These are phyloP conservation scores for Tuber umbilicatum DNA, from an alignment of 495 filamentous ascomycete species.

Conservation along the genomic window DNA sequence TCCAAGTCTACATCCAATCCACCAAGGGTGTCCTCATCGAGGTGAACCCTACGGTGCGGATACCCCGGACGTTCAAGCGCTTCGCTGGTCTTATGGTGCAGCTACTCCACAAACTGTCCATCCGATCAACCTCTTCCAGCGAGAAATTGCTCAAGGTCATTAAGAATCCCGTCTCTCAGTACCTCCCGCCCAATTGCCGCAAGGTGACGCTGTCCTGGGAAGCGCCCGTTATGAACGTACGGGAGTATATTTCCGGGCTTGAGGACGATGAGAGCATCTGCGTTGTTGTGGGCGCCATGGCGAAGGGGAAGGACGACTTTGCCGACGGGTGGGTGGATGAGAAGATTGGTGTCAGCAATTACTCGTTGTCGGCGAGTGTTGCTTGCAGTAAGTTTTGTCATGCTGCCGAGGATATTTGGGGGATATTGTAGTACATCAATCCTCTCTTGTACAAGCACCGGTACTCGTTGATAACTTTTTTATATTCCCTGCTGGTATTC, in stretches of 20 bases:
- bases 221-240: constrained; percentile 72
- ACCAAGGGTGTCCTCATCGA: constrained; percentile 95
- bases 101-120: constrained; percentile 90
- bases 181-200: constrained; percentile 91
- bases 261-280: constrained; percentile 82
- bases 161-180: constrained; percentile 93
- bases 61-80: constrained; percentile 96
- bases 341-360: constrained; percentile 96
- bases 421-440: constrained; percentile 59
- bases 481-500: neutral
- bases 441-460: neutral
- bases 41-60: constrained; percentile 92
- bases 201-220: constrained; percentile 96
- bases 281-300: constrained; percentile 97
- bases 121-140: constrained; percentile 88
- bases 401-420: constrained; percentile 93
- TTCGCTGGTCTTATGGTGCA: constrained; percentile 98
- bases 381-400: constrained; percentile 99
- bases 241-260: constrained; percentile 77
- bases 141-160: constrained; percentile 98
- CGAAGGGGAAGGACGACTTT: constrained; percentile 91
- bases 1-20: constrained; percentile 98
- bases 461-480: neutral
- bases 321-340: constrained; percentile 92
- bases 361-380: constrained; percentile 90